Evolutionary conservation across 148 eudicot species (phyloP).

Genomic region (Cornus controversa): DNA sequence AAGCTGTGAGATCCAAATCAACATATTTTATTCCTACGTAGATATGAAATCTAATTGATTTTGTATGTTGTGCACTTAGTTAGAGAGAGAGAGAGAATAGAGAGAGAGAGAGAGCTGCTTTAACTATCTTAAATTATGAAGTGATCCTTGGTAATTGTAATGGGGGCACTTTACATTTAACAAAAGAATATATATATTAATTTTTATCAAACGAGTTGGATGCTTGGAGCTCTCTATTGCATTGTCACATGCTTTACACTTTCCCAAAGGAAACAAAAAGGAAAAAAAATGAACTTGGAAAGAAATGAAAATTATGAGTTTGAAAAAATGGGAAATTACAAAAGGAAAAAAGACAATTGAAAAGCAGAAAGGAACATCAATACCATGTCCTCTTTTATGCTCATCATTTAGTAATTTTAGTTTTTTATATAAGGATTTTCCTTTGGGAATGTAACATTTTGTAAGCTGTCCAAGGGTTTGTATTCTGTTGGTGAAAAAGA

Average conservation of each 20-base stretch:
- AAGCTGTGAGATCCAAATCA: constrained; percentile 23
- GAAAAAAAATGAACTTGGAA: constrained; percentile 11
- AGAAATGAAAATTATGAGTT: background rate
- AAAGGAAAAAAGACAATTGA: constrained; percentile 3
- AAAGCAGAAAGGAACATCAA: background rate
- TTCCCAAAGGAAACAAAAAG: constrained; percentile 30
- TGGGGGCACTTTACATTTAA: constrained; percentile 33
- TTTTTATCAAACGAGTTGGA: constrained; percentile 16
- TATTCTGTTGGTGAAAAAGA: no score
- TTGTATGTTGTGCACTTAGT: constrained; percentile 7
- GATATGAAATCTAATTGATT: constrained; percentile 24
- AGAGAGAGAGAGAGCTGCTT: constrained; percentile 16
- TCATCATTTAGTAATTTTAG: background rate
- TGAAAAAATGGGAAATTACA: background rate
- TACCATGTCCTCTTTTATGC: background rate
- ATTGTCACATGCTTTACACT: constrained; percentile 61
- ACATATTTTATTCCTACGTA: constrained; percentile 24
- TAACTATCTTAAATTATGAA: constrained; percentile 21
- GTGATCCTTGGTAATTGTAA: constrained; percentile 47
- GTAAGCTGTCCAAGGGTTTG: no score
- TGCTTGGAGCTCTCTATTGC: constrained; percentile 19
- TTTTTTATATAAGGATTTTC: no score
- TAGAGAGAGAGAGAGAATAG: constrained; percentile 19
- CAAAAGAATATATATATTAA: constrained; percentile 3
- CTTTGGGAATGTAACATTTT: no score